A percentile compares a stretch with the other conserved stretches of the same genome.
Evolutionary conservation across 1,284 basidiomycete genomes (phyloP).

Genomic region (Filobasidium uniguttulatum): DNA sequence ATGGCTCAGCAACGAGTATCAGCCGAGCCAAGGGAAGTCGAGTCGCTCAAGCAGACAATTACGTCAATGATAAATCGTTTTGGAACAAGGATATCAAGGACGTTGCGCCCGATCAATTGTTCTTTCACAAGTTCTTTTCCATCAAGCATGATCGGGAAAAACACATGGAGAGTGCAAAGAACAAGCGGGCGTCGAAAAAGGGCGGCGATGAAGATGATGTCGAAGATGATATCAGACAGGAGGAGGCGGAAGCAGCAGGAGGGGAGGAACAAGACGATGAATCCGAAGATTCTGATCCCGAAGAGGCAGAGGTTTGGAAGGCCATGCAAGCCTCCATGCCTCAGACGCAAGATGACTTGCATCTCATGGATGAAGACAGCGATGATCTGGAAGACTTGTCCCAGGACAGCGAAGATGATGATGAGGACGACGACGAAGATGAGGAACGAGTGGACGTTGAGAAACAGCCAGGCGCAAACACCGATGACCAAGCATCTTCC

Average conservation of each 20-base stretch:
- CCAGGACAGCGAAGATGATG: constrained; percentile 49
- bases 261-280: constrained; percentile 25
- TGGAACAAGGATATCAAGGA: constrained; percentile 58
- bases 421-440: constrained; percentile 22
- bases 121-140: constrained; percentile 44
- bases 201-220: constrained; percentile 24
- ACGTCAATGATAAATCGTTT: constrained; percentile 68
- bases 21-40: constrained; percentile 52
- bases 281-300: constrained; percentile 41
- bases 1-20: constrained; percentile 37
- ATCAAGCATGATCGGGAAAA: constrained; percentile 43
- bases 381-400: constrained; percentile 55
- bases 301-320: constrained; percentile 70
- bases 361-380: constrained; percentile 28
- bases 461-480: constrained; percentile 17
- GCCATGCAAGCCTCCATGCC: constrained; percentile 75
- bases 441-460: constrained; percentile 22
- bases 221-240: constrained; percentile 17
- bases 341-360: constrained; percentile 25
- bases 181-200: constrained; percentile 37
- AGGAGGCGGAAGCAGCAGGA: constrained; percentile 19
- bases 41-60: constrained; percentile 36
- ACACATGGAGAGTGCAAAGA: constrained; percentile 38
- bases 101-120: constrained; percentile 73
- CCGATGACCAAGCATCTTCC: constrained; percentile 19